phyloP scores from a whole-genome alignment of 345 rosid genomes.

The Trapa incisa region DNA sequence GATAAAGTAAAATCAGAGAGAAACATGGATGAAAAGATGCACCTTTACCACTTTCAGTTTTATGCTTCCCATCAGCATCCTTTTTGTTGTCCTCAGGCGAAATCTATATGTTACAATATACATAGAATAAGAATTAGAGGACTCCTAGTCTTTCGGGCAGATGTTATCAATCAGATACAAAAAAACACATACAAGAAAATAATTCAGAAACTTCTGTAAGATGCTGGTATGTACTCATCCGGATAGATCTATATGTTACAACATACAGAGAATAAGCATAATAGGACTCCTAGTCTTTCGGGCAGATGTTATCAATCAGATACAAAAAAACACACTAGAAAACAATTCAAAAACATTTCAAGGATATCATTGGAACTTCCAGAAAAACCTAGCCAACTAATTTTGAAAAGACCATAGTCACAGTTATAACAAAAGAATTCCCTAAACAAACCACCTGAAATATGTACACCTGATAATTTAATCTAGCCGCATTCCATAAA shows the following conservation, averaged over 20 bases:
- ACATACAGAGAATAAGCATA: background rate
- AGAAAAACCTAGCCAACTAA: background rate
- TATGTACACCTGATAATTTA: background rate
- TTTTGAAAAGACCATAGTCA: background rate
- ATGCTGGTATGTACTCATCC: background rate
- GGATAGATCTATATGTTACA: background rate
- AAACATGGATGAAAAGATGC: background rate
- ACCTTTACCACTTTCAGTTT: constrained; percentile 2
- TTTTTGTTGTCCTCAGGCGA: background rate
- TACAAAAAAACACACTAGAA: background rate
- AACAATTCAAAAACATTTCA: background rate
- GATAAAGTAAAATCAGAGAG: background rate
- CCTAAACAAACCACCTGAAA: background rate
- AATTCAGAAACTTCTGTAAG: background rate
- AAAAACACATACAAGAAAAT: background rate
- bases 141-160: background rate
- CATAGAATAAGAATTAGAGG: background rate
- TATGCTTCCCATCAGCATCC: background rate
- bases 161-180: background rate
- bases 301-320: background rate
- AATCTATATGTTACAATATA: background rate
- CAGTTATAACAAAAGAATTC: background rate
- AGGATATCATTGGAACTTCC: background rate
- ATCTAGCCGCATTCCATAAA: constrained; percentile 21
- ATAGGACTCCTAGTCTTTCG: background rate